Evolutionary conservation across 2,329 filamentous ascomycete genomes (phyloP).

Genomic region (Fusarium transvaalense): DNA sequence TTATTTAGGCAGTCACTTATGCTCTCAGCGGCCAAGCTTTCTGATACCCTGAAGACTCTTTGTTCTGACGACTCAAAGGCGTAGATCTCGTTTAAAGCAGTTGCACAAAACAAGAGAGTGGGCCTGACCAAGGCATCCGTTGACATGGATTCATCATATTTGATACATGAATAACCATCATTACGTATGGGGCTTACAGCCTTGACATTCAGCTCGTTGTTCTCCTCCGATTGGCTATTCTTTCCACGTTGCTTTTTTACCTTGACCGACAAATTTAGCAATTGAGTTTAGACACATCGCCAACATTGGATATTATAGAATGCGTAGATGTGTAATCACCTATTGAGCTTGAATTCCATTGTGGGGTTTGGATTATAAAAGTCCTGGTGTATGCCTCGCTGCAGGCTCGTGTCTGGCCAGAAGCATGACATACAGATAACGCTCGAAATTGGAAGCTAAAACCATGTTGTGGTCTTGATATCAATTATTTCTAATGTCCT

Average conservation of each 20-base stretch:
- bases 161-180: not conserved
- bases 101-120: no score
- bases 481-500: not conserved
- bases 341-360: not conserved
- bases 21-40: no score
- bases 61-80: not conserved
- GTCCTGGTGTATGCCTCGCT: not conserved
- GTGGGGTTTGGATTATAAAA: not conserved
- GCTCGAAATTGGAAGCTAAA: not conserved
- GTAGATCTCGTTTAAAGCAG: no score
- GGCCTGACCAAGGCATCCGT: not conserved
- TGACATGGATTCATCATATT: not conserved
- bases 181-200: constrained; percentile 4
- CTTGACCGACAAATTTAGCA: not conserved
- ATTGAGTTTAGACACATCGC: not conserved
- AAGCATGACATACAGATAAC: no score
- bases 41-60: no score
- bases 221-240: not conserved
- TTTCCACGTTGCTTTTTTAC: not conserved
- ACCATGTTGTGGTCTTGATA: not conserved
- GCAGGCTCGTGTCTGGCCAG: no score
- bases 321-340: no score
- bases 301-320: not conserved
- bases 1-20: no score
- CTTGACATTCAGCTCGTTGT: not conserved